These are phyloP conservation scores for Stromatinia cepivora DNA, from an alignment of 2,329 filamentous ascomycete species.

Conservation along the genomic window DNA sequence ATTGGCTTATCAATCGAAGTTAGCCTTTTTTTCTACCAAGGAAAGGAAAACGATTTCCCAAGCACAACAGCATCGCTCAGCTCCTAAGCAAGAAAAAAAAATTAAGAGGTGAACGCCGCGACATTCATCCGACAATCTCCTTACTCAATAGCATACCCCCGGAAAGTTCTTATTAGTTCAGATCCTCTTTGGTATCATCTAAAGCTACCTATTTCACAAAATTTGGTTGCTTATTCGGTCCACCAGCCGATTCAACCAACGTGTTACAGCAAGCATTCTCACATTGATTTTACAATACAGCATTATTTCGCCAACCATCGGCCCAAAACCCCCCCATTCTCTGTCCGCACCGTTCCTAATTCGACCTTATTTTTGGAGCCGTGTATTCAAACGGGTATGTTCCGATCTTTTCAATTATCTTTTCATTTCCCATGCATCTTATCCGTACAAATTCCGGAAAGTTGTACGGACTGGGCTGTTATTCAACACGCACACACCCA, in stretches of 20 bases:
- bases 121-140: constrained; percentile 15
- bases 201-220: background rate
- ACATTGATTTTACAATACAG: constrained; percentile 15
- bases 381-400: constrained; percentile 16
- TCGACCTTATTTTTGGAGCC: constrained; percentile 16
- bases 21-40: constrained; percentile 9
- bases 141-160: constrained; percentile 5
- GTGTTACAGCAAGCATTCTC: constrained; percentile 19
- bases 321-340: constrained; percentile 3
- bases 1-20: constrained; percentile 19
- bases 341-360: background rate
- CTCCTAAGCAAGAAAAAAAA: background rate
- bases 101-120: constrained; percentile 1
- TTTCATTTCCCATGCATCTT: background rate
- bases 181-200: background rate
- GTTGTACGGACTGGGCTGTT: background rate
- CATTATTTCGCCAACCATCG: constrained; percentile 14
- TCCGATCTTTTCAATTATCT: constrained; percentile 6
- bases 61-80: constrained; percentile 2
- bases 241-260: constrained; percentile 15
- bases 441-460: background rate
- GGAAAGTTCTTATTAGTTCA: constrained; percentile 6
- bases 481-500: background rate
- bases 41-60: constrained; percentile 2
- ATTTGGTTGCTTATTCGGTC: constrained; percentile 5